Evolutionary conservation across 495 filamentous ascomycete genomes (phyloP).

Genomic region (Bacidia gigantensis): DNA sequence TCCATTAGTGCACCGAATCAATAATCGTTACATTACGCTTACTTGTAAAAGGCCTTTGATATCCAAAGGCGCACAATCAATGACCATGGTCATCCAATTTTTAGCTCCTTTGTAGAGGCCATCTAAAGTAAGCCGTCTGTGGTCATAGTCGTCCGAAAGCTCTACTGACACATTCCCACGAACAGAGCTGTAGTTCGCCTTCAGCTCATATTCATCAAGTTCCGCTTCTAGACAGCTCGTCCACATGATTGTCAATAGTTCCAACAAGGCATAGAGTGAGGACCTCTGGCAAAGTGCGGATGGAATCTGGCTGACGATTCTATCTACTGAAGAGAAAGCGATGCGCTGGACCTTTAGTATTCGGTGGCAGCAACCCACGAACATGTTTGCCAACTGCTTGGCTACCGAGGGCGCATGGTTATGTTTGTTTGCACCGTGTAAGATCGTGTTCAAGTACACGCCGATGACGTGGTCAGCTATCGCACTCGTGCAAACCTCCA

Average conservation of each 20-base stretch:
- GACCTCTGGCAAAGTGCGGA: constrained; percentile 80
- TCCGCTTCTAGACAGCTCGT: constrained; percentile 83
- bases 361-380: constrained; percentile 81
- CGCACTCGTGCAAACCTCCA: constrained; percentile 75
- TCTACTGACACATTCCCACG: constrained; percentile 68
- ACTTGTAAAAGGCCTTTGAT: constrained; percentile 76
- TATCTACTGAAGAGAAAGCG: constrained; percentile 67
- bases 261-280: constrained; percentile 81
- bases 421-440: constrained; percentile 51
- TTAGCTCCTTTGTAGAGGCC: constrained; percentile 65
- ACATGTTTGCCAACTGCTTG: constrained; percentile 68
- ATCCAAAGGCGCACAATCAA: constrained; percentile 83
- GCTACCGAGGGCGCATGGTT: constrained; percentile 82
- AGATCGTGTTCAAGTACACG: constrained; percentile 56
- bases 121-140: constrained; percentile 64
- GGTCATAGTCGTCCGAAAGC: constrained; percentile 74
- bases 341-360: constrained; percentile 78
- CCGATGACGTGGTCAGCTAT: constrained; percentile 62
- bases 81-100: constrained; percentile 60
- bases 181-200: constrained; percentile 59
- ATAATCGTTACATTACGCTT: constrained; percentile 18
- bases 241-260: constrained; percentile 89
- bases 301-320: constrained; percentile 68
- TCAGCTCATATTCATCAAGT: constrained; percentile 83
- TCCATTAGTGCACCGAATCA: constrained; percentile 11